Conservation (phyloP, 495 filamentous ascomycete species). For the Bacidia rubella region DNA sequence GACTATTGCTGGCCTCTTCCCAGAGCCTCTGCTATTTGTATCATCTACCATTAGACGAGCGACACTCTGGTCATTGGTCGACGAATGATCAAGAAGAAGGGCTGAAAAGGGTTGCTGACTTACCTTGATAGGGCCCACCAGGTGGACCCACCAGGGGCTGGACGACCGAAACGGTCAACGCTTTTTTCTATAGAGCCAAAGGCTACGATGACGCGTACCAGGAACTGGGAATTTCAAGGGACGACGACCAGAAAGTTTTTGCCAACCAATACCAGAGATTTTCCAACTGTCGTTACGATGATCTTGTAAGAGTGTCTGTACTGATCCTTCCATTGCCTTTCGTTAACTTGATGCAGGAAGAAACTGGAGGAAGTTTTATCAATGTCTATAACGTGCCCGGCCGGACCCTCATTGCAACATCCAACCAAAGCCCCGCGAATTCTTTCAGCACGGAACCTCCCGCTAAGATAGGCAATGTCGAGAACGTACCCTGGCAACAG, state of each 20-base stretch:
- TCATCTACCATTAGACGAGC: too few species aligned
- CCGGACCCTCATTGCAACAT: neutral
- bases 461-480: neutral
- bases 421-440: neutral
- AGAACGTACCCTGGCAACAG: too few species aligned
- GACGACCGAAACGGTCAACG: neutral
- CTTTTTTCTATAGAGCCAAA: neutral
- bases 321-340: neutral
- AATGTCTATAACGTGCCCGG: conserved; percentile 5
- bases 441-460: neutral
- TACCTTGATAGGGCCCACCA: too few species aligned
- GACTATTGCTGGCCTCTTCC: too few species aligned
- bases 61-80: too few species aligned
- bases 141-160: too few species aligned
- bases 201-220: neutral
- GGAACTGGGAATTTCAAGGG: neutral
- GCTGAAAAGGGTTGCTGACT: too few species aligned
- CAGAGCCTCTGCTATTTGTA: too few species aligned
- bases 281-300: neutral
- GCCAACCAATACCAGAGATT: neutral
- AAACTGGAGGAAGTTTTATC: neutral
- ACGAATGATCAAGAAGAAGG: too few species aligned
- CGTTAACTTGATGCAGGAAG: neutral
- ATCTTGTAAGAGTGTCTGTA: conserved; percentile 1
- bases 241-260: neutral